A percentile compares a stretch with the other conserved stretches of the same genome.
Evolutionary conservation across 371 early-diverging fungal species (phyloP).

Genomic region (Apophysomyces sp.): DNA sequence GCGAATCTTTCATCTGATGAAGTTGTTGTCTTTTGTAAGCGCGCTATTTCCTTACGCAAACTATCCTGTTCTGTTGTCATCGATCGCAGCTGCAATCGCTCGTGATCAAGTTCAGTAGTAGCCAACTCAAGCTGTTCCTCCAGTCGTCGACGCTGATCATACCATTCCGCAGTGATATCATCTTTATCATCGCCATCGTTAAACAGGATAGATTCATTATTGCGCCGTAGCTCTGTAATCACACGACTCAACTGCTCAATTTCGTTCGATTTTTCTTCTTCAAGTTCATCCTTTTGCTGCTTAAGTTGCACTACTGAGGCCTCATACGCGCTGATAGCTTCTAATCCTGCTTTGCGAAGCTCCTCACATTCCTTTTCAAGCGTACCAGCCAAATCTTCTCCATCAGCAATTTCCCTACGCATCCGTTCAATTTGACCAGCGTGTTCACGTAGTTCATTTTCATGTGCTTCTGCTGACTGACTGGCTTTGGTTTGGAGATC

Average conservation of each 20-base stretch:
- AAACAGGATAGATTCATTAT: slow-evolving; percentile 7
- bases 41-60: slow-evolving; percentile 15
- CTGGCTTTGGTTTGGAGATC: slow-evolving; percentile 16
- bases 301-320: slow-evolving; percentile 39
- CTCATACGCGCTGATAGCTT: slow-evolving; percentile 40
- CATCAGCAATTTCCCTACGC: slow-evolving; percentile 11
- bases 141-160: slow-evolving; percentile 36
- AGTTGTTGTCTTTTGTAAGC: slow-evolving; percentile 11
- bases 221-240: slow-evolving; percentile 30
- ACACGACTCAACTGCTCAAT: slow-evolving; percentile 9
- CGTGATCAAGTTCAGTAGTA: slow-evolving; percentile 31
- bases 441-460: slow-evolving; percentile 3
- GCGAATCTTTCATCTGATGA: slow-evolving; percentile 22
- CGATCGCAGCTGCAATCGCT: slow-evolving; percentile 13
- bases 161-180: slow-evolving; percentile 17
- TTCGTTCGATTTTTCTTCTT: slow-evolving; percentile 7
- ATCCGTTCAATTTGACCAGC: slow-evolving; percentile 10
- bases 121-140: slow-evolving; percentile 42
- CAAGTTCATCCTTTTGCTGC: slow-evolving; percentile 2
- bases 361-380: slow-evolving; percentile 33
- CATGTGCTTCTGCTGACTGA: slow-evolving; percentile 7
- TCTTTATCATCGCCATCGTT: slow-evolving; percentile 19
- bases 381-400: slow-evolving; percentile 11
- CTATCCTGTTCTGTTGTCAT: slow-evolving; percentile 19
- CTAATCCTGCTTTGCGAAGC: slow-evolving; percentile 37